phyloP scores from a whole-genome alignment of 805 yeast genomes.

The Starmera pachycereana region DNA sequence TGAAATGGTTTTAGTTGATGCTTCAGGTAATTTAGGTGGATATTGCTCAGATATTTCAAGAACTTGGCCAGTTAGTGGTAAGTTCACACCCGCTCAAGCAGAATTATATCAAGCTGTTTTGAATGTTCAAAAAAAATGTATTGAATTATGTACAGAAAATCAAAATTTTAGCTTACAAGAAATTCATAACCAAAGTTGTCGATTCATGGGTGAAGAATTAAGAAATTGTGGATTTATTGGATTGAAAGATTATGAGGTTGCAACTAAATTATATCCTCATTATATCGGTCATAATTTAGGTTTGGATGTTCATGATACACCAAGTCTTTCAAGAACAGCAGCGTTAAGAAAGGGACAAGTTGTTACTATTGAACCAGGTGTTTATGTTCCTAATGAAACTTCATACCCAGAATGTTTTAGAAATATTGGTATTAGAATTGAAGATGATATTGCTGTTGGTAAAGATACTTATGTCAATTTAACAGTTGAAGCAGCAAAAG shows the following conservation, averaged over 20 bases:
- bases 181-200: conserved; percentile 62
- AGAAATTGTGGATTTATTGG: conserved; percentile 59
- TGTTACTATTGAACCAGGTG: conserved; percentile 91
- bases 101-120: conserved; percentile 86
- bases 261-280: conserved; percentile 68
- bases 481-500: conserved; percentile 81
- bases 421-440: conserved; percentile 89
- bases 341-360: conserved; percentile 63
- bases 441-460: conserved; percentile 86
- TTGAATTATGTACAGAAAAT: conserved; percentile 51
- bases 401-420: conserved; percentile 72
- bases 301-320: conserved; percentile 80
- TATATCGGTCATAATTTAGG: conserved; percentile 95
- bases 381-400: conserved; percentile 67
- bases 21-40: conserved; percentile 90
- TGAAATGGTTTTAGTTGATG: conserved; percentile 87
- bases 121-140: conserved; percentile 71
- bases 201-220: conserved; percentile 49
- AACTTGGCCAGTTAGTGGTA: conserved; percentile 85
- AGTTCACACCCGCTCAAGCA: conserved; percentile 65
- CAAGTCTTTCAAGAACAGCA: conserved; percentile 46
- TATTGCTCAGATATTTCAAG: conserved; percentile 94
- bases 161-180: conserved; percentile 53
- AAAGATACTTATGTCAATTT: conserved; percentile 43
- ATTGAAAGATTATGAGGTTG: conserved; percentile 39